Evolutionary conservation across 495 filamentous ascomycete genomes (phyloP).

Genomic region (Annulohypoxylon moriforme): DNA sequence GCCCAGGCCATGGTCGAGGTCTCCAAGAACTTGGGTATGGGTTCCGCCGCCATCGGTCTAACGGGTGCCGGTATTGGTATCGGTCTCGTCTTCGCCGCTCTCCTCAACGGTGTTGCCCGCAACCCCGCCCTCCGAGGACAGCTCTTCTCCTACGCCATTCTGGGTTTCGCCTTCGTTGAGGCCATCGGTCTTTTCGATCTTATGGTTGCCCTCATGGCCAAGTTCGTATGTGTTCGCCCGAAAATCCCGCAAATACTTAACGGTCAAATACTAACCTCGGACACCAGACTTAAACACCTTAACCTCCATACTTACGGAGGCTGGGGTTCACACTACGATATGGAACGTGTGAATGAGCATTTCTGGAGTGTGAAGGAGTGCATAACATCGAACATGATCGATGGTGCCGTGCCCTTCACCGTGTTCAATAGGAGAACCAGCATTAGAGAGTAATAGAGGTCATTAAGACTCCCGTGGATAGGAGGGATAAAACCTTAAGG

Average conservation of each 20-base stretch:
- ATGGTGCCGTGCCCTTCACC: constrained; percentile 32
- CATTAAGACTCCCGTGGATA: constrained; percentile 41
- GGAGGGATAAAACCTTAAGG: constrained; percentile 26
- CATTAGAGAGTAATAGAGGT: constrained; percentile 52
- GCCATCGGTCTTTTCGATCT: constrained; percentile 94
- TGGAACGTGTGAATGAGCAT: constrained; percentile 41
- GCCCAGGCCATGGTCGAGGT: constrained; percentile 86
- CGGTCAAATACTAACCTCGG: constrained; percentile 8
- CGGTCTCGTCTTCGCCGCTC: constrained; percentile 88
- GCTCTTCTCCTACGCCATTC: constrained; percentile 93
- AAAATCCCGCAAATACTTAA: constrained; percentile 21
- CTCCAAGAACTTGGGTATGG: constrained; percentile 89
- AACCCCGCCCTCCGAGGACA: constrained; percentile 90
- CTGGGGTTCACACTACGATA: constrained; percentile 43
- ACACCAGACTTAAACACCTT: constrained; percentile 47
- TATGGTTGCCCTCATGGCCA: constrained; percentile 92
- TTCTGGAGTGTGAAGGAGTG: constrained; percentile 30
- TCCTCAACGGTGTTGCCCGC: constrained; percentile 84
- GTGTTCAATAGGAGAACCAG: constrained; percentile 48
- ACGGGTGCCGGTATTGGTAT: constrained; percentile 93
- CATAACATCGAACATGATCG: constrained; percentile 23
- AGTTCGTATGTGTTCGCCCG: constrained; percentile 64
- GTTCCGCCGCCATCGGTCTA: constrained; percentile 87
- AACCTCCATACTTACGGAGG: constrained; percentile 46
- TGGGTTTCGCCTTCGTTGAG: constrained; percentile 93